Evolutionary conservation across 164 flowering plant species (phyloP).

Genomic region (Sedum album): DNA sequence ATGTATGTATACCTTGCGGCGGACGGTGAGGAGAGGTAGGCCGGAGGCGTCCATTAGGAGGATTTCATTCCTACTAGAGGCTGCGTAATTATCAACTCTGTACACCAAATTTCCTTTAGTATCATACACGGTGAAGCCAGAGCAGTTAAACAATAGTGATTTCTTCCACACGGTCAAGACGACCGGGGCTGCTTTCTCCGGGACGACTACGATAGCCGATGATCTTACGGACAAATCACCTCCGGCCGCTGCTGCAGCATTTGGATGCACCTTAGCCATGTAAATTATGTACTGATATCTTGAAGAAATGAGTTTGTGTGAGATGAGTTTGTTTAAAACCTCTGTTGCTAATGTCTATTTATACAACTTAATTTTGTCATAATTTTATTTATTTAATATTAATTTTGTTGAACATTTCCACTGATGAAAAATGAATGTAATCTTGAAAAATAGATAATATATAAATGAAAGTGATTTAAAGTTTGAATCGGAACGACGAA

Average conservation of each 20-base stretch:
- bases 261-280: slow-evolving; percentile 33
- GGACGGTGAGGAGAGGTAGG: slow-evolving; percentile 61
- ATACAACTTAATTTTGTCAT: background rate
- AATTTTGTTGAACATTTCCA: no score
- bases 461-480: background rate
- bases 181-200: slow-evolving; percentile 6
- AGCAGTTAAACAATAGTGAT: slow-evolving; percentile 65
- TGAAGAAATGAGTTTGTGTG: background rate
- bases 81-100: slow-evolving; percentile 66
- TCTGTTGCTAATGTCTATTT: background rate
- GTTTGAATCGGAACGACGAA: background rate
- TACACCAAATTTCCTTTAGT: slow-evolving; percentile 52
- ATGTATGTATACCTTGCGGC: slow-evolving; percentile 66
- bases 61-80: slow-evolving; percentile 37
- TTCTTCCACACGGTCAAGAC: slow-evolving; percentile 84
- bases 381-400: no score
- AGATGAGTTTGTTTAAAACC: background rate
- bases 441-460: no score
- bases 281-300: background rate
- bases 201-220: background rate
- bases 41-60: slow-evolving; percentile 79
- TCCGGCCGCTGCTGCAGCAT: slow-evolving; percentile 7
- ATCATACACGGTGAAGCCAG: slow-evolving; percentile 77
- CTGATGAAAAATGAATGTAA: no score
- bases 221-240: background rate